phyloP scores from a whole-genome alignment of 1,284 basidiomycete genomes.

The Jaminaea rosea region DNA sequence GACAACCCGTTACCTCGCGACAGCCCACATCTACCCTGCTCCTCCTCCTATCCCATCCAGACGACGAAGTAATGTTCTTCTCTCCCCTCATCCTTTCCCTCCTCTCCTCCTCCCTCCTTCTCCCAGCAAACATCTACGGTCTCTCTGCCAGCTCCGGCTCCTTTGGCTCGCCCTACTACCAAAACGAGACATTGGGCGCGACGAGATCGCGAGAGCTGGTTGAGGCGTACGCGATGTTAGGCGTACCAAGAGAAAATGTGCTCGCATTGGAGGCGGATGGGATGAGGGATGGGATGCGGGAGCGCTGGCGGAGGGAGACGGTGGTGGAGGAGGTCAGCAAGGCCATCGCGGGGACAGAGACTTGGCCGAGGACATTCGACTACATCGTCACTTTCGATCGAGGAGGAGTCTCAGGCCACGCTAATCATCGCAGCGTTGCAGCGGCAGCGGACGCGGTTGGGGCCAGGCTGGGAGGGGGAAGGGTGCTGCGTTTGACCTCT shows the following conservation, averaged over 20 bases:
- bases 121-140: not conserved
- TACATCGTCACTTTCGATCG: slow-evolving; percentile 81
- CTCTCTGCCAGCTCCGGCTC: no score
- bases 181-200: slow-evolving; percentile 71
- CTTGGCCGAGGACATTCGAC: not conserved
- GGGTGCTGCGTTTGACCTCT: no score
- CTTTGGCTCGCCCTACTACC: no score
- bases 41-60: slow-evolving; percentile 75
- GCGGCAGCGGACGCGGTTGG: no score
- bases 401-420: slow-evolving; percentile 71
- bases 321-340: slow-evolving; percentile 59
- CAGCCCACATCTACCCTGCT: slow-evolving; percentile 45
- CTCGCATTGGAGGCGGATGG: no score
- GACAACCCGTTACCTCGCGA: no score
- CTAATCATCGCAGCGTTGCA: slow-evolving; percentile 59
- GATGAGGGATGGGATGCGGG: slow-evolving; percentile 71
- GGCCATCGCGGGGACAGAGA: slow-evolving; percentile 51
- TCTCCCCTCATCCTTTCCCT: slow-evolving; percentile 63
- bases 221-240: slow-evolving; percentile 53
- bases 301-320: slow-evolving; percentile 58
- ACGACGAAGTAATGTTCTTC: slow-evolving; percentile 89
- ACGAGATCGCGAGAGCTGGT: slow-evolving; percentile 60
- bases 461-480: no score
- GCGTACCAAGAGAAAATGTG: no score
- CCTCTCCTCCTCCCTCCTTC: slow-evolving; percentile 37